Conservation (phyloP, 257 asterid species). For the Penstemon barbatus region DNA sequence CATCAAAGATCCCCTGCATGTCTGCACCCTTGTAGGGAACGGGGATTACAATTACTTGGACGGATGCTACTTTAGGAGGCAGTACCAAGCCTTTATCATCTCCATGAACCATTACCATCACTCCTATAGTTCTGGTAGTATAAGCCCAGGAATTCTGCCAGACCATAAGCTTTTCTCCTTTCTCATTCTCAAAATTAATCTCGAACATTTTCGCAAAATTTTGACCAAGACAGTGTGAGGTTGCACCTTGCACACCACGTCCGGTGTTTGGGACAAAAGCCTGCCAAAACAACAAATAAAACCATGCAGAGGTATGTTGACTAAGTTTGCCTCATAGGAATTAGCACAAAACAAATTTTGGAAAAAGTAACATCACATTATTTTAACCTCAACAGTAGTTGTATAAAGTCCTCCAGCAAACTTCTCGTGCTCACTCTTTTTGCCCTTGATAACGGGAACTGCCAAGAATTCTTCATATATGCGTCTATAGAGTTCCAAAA, state of each 20-base stretch:
- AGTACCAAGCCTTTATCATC: conserved; percentile 93
- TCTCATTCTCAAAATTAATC: conserved; percentile 84
- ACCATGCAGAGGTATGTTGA: conserved; percentile 8
- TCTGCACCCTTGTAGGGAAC: conserved; percentile 93
- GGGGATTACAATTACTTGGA: conserved; percentile 82
- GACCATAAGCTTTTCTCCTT: conserved; percentile 88
- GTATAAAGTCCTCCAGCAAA: conserved; percentile 98
- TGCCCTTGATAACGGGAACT: conserved; percentile 82
- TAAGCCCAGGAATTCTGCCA: conserved; percentile 99
- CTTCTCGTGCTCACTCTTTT: conserved; percentile 91
- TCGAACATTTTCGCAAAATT: conserved; percentile 94
- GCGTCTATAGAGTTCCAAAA: conserved; percentile 81
- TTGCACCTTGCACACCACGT: conserved; percentile 98
- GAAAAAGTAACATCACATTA: conserved; percentile 5
- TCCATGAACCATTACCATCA: conserved; percentile 96
- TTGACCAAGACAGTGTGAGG: conserved; percentile 98
- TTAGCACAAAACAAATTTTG: conserved; percentile 10
- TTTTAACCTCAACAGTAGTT: conserved; percentile 80
- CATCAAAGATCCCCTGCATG: conserved; percentile 81
- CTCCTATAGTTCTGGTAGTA: conserved; percentile 93
- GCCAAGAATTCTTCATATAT: conserved; percentile 92
- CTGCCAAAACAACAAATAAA: conserved; percentile 38
- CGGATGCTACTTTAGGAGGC: conserved; percentile 93
- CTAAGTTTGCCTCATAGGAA: too few relatives aligned
- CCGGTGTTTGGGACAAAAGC: conserved; percentile 95